phyloP scores from a whole-genome alignment of 768 basidiomycete genomes.

The Favolaschia claudopus region DNA sequence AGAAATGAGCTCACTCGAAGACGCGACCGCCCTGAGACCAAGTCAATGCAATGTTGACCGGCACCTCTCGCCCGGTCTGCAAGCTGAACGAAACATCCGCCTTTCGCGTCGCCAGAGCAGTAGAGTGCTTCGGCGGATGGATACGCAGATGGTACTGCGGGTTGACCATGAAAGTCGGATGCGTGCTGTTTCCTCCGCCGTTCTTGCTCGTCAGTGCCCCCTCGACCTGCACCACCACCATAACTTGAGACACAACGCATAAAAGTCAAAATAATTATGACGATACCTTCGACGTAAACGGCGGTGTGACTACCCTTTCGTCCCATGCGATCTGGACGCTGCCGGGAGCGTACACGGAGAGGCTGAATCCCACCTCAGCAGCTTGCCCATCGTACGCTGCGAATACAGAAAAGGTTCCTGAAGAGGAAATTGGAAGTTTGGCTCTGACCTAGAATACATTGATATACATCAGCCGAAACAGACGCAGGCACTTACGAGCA shows the following conservation, averaged over 20 bases:
- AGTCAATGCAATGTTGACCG: slow-evolving; percentile 75
- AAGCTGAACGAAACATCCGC: slow-evolving; percentile 53
- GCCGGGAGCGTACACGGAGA: slow-evolving; percentile 63
- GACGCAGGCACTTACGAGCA: slow-evolving; percentile 43
- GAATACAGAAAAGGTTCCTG: slow-evolving; percentile 59
- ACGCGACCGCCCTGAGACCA: slow-evolving; percentile 82
- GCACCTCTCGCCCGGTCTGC: slow-evolving; percentile 68
- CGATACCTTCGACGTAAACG: slow-evolving; percentile 49
- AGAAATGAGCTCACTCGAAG: slow-evolving; percentile 66
- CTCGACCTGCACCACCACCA: slow-evolving; percentile 52
- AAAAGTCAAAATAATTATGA: not conserved
- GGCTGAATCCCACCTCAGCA: slow-evolving; percentile 68
- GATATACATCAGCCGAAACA: not conserved
- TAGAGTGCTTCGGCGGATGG: slow-evolving; percentile 41
- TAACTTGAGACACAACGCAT: not conserved
- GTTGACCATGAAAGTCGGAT: slow-evolving; percentile 87
- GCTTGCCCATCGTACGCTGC: slow-evolving; percentile 75
- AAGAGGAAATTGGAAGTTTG: slow-evolving; percentile 42
- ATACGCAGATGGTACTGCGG: slow-evolving; percentile 85
- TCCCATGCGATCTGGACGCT: slow-evolving; percentile 54
- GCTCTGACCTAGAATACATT: slow-evolving; percentile 41
- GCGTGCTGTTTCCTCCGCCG: slow-evolving; percentile 84
- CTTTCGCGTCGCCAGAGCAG: slow-evolving; percentile 36
- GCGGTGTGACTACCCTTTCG: slow-evolving; percentile 44
- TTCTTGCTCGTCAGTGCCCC: slow-evolving; percentile 72